Evolutionary conservation across 371 early-diverging fungal species (phyloP).

Genomic region (Rhizopus arrhizus): DNA sequence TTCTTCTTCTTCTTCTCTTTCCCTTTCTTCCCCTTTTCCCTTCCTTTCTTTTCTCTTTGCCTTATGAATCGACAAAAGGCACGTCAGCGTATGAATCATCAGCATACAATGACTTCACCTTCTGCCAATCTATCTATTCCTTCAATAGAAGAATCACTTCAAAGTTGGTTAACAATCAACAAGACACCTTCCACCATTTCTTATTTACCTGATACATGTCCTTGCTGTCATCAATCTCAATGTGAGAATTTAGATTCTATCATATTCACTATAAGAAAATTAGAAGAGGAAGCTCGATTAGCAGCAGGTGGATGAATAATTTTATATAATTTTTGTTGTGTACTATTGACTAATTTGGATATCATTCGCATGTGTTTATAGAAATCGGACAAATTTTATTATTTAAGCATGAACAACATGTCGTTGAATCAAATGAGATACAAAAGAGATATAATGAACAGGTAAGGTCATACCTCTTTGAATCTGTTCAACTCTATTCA

Average conservation of each 20-base stretch:
- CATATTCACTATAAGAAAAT: slow-evolving; percentile 35
- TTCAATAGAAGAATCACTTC: slow-evolving; percentile 43
- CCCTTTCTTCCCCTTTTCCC: not conserved
- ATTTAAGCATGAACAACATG: slow-evolving; percentile 45
- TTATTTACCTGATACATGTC: slow-evolving; percentile 28
- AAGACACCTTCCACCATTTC: slow-evolving; percentile 15
- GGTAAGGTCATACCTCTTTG: slow-evolving; percentile 15
- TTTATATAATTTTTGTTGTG: not conserved
- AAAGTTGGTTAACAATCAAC: slow-evolving; percentile 41
- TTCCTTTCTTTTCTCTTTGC: not conserved
- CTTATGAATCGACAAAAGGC: not conserved
- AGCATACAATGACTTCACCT: not conserved
- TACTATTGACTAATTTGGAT: not conserved
- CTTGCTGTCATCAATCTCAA: slow-evolving; percentile 37
- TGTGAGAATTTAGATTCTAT: slow-evolving; percentile 36
- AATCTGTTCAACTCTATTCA: slow-evolving; percentile 1
- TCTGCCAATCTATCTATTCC: slow-evolving; percentile 1
- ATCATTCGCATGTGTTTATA: not conserved
- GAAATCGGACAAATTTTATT: slow-evolving; percentile 53
- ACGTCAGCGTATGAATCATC: not conserved
- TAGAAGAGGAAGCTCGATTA: slow-evolving; percentile 46
- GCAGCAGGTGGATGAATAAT: slow-evolving; percentile 45
- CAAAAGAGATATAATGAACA: slow-evolving; percentile 34
- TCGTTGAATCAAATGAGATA: slow-evolving; percentile 32
- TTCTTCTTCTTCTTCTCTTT: not conserved